Percentiles rank a stretch among this genome's conserved stretches.
Conservation (phyloP, 2,329 filamentous ascomycete species). For the Knoxdaviesia capensis region DNA sequence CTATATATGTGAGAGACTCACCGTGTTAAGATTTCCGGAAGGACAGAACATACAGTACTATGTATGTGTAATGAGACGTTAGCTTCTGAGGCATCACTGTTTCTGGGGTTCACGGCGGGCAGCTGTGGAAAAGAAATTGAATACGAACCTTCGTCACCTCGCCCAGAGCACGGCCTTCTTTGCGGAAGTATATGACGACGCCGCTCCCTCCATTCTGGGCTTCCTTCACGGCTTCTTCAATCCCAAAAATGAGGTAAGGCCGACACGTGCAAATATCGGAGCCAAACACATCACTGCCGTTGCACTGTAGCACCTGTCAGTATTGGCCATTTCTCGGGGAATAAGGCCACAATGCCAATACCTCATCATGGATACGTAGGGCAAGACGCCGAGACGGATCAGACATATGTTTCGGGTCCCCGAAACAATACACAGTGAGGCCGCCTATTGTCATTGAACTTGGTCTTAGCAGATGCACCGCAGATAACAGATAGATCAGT, state of each 20-base stretch:
- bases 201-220: constrained; percentile 86
- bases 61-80: no score
- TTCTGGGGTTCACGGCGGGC: no score
- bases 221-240: constrained; percentile 93
- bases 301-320: constrained; percentile 34
- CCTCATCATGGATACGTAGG: constrained; percentile 57
- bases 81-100: no score
- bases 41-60: no score
- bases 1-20: no score
- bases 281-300: constrained; percentile 92
- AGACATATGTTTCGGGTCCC: constrained; percentile 83
- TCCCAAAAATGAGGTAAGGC: constrained; percentile 89
- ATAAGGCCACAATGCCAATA: constrained; percentile 9
- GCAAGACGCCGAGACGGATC: constrained; percentile 66
- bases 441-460: constrained; percentile 30
- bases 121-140: neutral
- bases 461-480: no score
- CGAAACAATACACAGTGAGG: constrained; percentile 91
- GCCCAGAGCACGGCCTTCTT: constrained; percentile 83
- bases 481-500: neutral
- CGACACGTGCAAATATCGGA: constrained; percentile 96
- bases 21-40: no score
- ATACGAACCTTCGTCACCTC: constrained; percentile 78
- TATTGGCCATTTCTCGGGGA: no score
- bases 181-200: constrained; percentile 96